Conservation (phyloP, 1,284 basidiomycete species). For the Fomitopsis schrenkii region DNA sequence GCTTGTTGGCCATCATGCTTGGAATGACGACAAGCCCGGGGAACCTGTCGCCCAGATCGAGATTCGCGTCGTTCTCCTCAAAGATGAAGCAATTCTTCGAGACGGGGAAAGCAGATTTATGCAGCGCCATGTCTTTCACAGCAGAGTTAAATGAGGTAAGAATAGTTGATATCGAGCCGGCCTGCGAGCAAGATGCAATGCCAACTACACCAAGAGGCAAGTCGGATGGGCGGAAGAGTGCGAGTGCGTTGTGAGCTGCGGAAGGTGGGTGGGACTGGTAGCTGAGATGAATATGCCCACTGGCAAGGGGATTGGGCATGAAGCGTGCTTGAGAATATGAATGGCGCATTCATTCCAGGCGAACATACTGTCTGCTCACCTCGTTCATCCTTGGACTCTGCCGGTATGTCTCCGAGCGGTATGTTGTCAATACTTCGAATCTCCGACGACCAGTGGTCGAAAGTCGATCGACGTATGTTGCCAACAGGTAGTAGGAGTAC, state of each 20-base stretch:
- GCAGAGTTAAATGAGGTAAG: constrained; percentile 62
- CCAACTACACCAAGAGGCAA: constrained; percentile 81
- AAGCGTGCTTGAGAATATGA: constrained; percentile 55
- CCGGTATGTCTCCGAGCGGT: constrained; percentile 74
- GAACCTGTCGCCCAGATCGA: constrained; percentile 53
- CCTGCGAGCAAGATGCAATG: constrained; percentile 60
- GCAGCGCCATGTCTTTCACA: constrained; percentile 59
- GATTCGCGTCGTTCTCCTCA: constrained; percentile 62
- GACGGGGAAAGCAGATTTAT: constrained; percentile 68
- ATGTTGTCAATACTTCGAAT: constrained; percentile 69
- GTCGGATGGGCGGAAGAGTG: constrained; percentile 71
- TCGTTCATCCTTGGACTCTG: constrained; percentile 72
- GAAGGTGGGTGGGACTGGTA: constrained; percentile 70
- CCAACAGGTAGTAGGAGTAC: constrained; percentile 79
- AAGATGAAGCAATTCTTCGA: constrained; percentile 78
- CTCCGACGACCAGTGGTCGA: constrained; percentile 67
- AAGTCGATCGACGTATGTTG: constrained; percentile 54
- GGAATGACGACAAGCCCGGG: constrained; percentile 72
- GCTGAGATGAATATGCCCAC: constrained; percentile 69
- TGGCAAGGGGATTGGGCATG: constrained; percentile 73
- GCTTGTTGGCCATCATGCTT: constrained; percentile 75
- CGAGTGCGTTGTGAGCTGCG: constrained; percentile 50
- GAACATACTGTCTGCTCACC: constrained; percentile 39
- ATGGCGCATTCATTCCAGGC: background rate
- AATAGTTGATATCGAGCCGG: constrained; percentile 54